phyloP scores from a whole-genome alignment of 2,329 filamentous ascomycete genomes.

The Chaetothyriales sp. region DNA sequence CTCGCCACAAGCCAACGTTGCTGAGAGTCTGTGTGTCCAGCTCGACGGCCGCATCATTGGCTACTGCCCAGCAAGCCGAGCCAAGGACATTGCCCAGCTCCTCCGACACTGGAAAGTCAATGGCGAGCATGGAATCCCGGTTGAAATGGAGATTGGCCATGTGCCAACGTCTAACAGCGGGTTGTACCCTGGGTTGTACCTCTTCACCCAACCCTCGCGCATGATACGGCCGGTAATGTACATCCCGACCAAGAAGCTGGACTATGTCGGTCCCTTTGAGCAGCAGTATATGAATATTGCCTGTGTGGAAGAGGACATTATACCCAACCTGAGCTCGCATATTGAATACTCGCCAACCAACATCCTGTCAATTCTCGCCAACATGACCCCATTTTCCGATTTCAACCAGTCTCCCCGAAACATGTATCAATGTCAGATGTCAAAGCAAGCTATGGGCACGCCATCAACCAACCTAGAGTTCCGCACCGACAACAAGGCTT shows the following conservation, averaged over 20 bases:
- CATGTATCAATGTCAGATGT: conserved; percentile 99
- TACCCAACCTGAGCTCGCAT: conserved; percentile 79
- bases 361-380: conserved; percentile 91
- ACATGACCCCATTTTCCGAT: conserved; percentile 97
- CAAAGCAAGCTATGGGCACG: conserved; percentile 98
- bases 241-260: conserved; percentile 66
- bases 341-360: conserved; percentile 91
- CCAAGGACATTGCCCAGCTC: conserved; percentile 66
- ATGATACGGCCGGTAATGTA: conserved; percentile 92
- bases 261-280: conserved; percentile 84
- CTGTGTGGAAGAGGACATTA: conserved; percentile 71
- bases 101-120: conserved; percentile 92
- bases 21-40: conserved; percentile 77
- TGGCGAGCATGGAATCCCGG: conserved; percentile 62
- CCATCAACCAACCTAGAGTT: conserved; percentile 70
- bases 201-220: conserved; percentile 69
- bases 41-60: conserved; percentile 81
- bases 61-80: conserved; percentile 75
- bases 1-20: conserved; percentile 59
- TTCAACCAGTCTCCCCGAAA: conserved; percentile 98
- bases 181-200: conserved; percentile 92
- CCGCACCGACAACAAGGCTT: conserved; percentile 94
- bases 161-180: conserved; percentile 76
- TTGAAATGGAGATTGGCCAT: conserved; percentile 79
- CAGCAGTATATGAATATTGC: conserved; percentile 98